Percentiles rank a stretch among this genome's conserved stretches.
phyloP scores from a whole-genome alignment of 2,329 filamentous ascomycete genomes.

The Exophiala sp. region DNA sequence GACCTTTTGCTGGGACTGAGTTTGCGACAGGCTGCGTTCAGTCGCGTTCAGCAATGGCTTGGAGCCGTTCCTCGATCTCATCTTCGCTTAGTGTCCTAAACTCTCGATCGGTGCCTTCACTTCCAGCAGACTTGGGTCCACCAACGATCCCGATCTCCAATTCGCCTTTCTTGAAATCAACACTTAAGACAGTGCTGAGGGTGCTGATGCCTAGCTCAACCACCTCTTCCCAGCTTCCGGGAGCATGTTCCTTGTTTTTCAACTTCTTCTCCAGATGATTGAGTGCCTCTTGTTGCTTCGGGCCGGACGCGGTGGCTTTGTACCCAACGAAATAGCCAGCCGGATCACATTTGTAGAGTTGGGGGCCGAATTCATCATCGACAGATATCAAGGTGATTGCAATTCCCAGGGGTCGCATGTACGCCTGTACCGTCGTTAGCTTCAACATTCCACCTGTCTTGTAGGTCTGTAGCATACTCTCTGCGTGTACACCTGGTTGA shows the following conservation, averaged over 20 bases:
- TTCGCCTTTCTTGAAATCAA: constrained; percentile 99
- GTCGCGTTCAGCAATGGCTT: constrained; percentile 98
- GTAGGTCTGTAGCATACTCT: constrained; percentile 57
- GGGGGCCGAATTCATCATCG: constrained; percentile 86
- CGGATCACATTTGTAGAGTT: constrained; percentile 97
- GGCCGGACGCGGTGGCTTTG: constrained; percentile 94
- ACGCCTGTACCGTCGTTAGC: constrained; percentile 58
- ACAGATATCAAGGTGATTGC: constrained; percentile 92
- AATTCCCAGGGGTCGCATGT: constrained; percentile 96
- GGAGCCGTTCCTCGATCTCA: constrained; percentile 96
- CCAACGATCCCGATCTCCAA: constrained; percentile 97
- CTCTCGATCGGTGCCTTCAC: constrained; percentile 71
- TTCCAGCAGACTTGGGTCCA: constrained; percentile 75
- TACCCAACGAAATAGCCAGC: constrained; percentile 98
- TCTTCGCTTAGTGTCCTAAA: constrained; percentile 94
- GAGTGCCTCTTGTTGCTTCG: constrained; percentile 97
- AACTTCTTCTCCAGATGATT: constrained; percentile 99
- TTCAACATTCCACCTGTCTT: background rate
- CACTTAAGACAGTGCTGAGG: constrained; percentile 91
- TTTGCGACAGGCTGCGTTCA: constrained; percentile 40
- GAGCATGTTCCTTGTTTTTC: constrained; percentile 95
- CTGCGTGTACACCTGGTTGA: constrained; percentile 99
- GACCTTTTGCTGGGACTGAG: background rate
- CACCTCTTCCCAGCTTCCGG: constrained; percentile 93
- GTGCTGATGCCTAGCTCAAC: constrained; percentile 95